Percentiles rank a stretch among this genome's conserved stretches.
Conservation (phyloP, 331 rosid genomes). For the Pyracantha coccinea region DNA sequence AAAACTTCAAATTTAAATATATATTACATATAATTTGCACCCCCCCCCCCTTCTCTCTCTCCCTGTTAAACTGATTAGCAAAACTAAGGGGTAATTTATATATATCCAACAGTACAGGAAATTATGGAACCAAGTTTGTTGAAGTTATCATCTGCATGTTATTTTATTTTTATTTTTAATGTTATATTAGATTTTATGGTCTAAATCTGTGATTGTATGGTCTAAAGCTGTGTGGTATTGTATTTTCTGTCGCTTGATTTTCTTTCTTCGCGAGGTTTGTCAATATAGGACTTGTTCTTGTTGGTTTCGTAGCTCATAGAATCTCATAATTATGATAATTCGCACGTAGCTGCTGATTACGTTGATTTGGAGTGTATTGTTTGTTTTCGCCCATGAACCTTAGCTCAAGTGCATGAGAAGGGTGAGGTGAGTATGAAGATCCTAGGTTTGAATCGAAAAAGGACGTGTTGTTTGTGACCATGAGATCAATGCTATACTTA, state of each 20-base stretch:
- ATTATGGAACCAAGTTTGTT: background rate
- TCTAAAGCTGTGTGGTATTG: no score
- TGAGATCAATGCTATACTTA: background rate
- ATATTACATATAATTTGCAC: background rate
- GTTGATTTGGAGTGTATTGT: background rate
- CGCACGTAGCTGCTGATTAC: background rate
- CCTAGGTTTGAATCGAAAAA: background rate
- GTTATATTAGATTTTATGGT: background rate
- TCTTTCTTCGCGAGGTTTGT: background rate
- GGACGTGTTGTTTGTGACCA: background rate
- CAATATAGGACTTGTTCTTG: background rate
- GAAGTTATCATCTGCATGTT: background rate
- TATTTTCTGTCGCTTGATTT: no score
- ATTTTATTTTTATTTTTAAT: background rate
- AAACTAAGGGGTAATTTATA: background rate
- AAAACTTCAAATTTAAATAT: background rate
- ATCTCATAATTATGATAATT: background rate
- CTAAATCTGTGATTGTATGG: background rate
- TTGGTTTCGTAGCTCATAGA: background rate
- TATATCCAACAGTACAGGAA: background rate
- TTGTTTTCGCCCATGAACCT: background rate
- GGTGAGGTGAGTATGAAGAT: background rate
- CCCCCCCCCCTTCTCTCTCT: no score
- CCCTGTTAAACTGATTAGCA: background rate
- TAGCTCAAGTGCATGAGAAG: background rate